Conservation (phyloP, 345 rosid genomes). For the Draba incana region DNA sequence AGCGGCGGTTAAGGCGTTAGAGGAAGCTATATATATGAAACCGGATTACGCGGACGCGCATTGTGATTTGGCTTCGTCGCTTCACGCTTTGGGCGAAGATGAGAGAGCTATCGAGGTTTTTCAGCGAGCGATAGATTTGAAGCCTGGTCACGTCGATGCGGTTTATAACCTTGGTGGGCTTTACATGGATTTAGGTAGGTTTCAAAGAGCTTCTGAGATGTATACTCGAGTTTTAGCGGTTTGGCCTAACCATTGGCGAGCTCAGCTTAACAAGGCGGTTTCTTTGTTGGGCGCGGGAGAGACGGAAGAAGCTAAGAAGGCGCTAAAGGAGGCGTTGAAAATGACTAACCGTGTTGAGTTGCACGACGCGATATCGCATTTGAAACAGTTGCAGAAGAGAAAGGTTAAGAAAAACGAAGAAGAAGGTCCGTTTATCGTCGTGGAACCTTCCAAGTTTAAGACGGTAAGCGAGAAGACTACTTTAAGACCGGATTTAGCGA, state of each 20-base stretch:
- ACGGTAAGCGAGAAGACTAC: constrained; percentile 69
- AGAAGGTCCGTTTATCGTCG: constrained; percentile 67
- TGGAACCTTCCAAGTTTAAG: constrained; percentile 80
- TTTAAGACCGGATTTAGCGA: constrained; percentile 65
- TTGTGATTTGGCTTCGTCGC: constrained; percentile 93
- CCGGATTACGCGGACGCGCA: constrained; percentile 96
- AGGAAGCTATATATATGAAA: constrained; percentile 95
- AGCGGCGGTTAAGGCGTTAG: constrained; percentile 96
- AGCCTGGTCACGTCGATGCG: constrained; percentile 92
- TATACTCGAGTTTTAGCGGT: constrained; percentile 82
- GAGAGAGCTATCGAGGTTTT: constrained; percentile 97
- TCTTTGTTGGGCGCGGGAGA: constrained; percentile 93
- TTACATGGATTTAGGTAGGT: constrained; percentile 97
- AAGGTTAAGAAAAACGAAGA: constrained; percentile 69
- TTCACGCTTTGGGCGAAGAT: constrained; percentile 91
- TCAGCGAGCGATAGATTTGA: constrained; percentile 95
- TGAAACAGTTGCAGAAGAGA: constrained; percentile 91
- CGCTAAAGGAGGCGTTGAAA: constrained; percentile 92
- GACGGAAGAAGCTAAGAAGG: constrained; percentile 87
- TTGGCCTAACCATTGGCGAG: constrained; percentile 98
- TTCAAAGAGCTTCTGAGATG: constrained; percentile 97
- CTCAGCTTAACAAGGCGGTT: constrained; percentile 94
- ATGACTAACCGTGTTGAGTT: constrained; percentile 92
- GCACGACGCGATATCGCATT: constrained; percentile 84
- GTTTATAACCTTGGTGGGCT: constrained; percentile 94